phyloP scores from a whole-genome alignment of 306 rosid species.

The Quercus suber region DNA sequence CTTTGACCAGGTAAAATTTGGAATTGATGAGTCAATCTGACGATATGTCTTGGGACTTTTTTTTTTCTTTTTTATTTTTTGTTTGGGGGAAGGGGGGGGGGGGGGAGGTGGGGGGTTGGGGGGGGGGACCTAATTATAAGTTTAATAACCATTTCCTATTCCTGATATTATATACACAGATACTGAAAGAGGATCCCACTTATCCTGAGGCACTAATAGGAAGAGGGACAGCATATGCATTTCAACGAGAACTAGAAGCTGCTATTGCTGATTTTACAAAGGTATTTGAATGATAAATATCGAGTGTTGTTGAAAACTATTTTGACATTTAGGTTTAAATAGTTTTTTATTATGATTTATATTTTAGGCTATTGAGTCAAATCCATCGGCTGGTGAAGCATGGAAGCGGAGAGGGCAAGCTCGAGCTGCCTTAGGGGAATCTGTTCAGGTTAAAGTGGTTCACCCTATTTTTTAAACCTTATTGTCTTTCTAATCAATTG shows the following conservation, averaged over 20 bases:
- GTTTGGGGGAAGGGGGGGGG: background rate
- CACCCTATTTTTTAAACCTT: slow-evolving; percentile 11
- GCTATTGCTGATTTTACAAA: slow-evolving; percentile 93
- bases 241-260: slow-evolving; percentile 79
- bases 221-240: slow-evolving; percentile 95
- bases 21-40: slow-evolving; percentile 18
- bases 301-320: slow-evolving; percentile 11
- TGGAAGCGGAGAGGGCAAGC: slow-evolving; percentile 99
- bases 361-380: slow-evolving; percentile 81
- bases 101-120: too few species aligned
- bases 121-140: background rate
- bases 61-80: background rate
- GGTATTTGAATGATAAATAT: slow-evolving; percentile 44
- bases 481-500: slow-evolving; percentile 1
- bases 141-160: background rate
- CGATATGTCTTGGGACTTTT: slow-evolving; percentile 8
- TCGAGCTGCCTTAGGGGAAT: slow-evolving; percentile 93
- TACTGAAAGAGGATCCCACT: slow-evolving; percentile 82
- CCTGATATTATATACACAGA: slow-evolving; percentile 43
- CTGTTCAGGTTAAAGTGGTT: slow-evolving; percentile 64
- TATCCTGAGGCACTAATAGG: slow-evolving; percentile 98
- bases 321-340: slow-evolving; percentile 11
- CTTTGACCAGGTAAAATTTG: slow-evolving; percentile 71
- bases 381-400: slow-evolving; percentile 89
- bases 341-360: slow-evolving; percentile 18